Evolutionary conservation across 441 rosid species (phyloP), one percentile per base, ranked within the genome.

Genomic region (Euphorbia celastroides): DNA sequence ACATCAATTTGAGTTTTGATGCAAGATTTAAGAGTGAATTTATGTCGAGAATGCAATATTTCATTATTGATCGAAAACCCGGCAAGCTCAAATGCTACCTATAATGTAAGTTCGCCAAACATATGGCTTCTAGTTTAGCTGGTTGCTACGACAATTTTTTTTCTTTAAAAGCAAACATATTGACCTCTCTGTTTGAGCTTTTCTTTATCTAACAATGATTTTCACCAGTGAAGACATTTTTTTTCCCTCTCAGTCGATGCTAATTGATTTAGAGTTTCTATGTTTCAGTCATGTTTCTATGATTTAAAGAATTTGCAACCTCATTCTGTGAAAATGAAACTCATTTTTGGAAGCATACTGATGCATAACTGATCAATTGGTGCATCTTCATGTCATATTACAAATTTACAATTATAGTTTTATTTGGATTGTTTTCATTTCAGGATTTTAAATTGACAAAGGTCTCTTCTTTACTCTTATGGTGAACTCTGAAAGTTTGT

Each of bases 111-210:
- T 22, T 59, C 56, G 30, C 57, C 26, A 48, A 41, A 67, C 26
- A 44, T 62, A 27, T 41, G 62, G 28, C 56, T 70, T 62, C 46
- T 54, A 20, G 22, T 42, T 61, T 14, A 23, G 56, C 23, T 22
- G 32, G 58, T 68, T 58, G 46, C 57, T 59, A 57, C 48, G n/a
- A 23, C 30, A 38, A 7, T 57, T 36, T 32, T 57, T n/a, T 28
- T 57, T 25, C 17, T 57, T 16, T 5, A 28, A 26, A 20, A 57
- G 19, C 31, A 57, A 57, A 25, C 14, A 14, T 26, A 22, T 62
- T 46, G 7, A 14, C 4, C 25, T 64, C 2, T 16, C 20, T 26
- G 38, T 27, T 57, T 57, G 16, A 20, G 28, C 32, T 2, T 31
- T 55, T 28, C 30, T 46, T 16, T 46, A 19, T 48, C n/a, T 11